Evolutionary conservation across 495 filamentous ascomycete genomes (phyloP).

Genomic region (Aspergillus asperescens): DNA sequence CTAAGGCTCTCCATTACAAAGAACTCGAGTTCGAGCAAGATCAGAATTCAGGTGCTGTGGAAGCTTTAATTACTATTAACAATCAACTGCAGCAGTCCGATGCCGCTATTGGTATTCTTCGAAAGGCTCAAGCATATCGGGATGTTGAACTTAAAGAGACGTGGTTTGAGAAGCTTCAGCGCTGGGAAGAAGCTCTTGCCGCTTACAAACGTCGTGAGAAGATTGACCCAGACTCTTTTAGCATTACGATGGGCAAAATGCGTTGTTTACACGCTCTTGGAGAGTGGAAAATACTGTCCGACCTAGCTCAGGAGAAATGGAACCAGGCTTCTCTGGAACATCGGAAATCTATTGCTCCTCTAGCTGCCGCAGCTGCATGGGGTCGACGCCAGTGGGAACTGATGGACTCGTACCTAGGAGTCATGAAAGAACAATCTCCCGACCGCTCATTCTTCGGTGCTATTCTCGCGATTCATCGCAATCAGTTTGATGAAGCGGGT

Average conservation of each 20-base stretch:
- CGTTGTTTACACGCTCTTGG: constrained; percentile 94
- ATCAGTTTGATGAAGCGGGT: constrained; percentile 84
- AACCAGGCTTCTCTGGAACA: constrained; percentile 76
- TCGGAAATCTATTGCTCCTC: constrained; percentile 78
- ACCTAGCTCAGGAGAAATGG: constrained; percentile 89
- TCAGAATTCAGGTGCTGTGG: constrained; percentile 90
- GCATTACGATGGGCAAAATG: constrained; percentile 99
- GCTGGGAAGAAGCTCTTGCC: constrained; percentile 95
- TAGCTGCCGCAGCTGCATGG: constrained; percentile 97
- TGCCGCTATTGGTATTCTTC: constrained; percentile 92
- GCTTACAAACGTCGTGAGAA: constrained; percentile 78
- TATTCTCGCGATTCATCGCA: constrained; percentile 86
- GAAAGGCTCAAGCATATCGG: constrained; percentile 88
- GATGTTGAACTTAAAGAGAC: constrained; percentile 94
- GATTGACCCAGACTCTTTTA: constrained; percentile 70
- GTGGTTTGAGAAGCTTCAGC: constrained; percentile 97
- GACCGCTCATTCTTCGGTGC: constrained; percentile 97
- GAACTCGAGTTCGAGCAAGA: constrained; percentile 97
- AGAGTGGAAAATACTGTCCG: constrained; percentile 90
- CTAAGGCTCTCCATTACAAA: constrained; percentile 97
- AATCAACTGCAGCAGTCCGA: constrained; percentile 97
- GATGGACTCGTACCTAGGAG: constrained; percentile 92
- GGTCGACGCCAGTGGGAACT: constrained; percentile 92
- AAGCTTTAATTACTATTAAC: constrained; percentile 96
- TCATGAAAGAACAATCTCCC: constrained; percentile 88